phyloP scores from a whole-genome alignment of 129 eudicot species.

The Daucus carota region DNA sequence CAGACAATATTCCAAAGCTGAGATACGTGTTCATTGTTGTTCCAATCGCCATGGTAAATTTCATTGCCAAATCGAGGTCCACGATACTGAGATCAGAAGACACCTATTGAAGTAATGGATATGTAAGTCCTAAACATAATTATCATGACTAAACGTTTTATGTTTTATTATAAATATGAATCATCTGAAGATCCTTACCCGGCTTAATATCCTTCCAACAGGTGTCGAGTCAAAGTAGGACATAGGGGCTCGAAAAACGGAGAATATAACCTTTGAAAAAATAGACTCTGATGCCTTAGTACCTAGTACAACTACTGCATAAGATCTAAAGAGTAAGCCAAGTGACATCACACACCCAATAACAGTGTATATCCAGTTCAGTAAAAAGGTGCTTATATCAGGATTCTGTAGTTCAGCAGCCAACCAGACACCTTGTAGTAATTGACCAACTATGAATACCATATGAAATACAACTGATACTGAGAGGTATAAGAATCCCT shows the following conservation, averaged over 20 bases:
- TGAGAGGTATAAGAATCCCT: slow-evolving; percentile 45
- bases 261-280: slow-evolving; percentile 40
- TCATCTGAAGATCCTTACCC: slow-evolving; percentile 38
- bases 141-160: neutral
- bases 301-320: slow-evolving; percentile 31
- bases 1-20: slow-evolving; percentile 39
- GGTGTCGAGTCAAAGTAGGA: slow-evolving; percentile 78
- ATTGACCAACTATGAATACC: slow-evolving; percentile 34
- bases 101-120: slow-evolving; percentile 32
- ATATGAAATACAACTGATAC: slow-evolving; percentile 29
- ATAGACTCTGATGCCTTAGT: slow-evolving; percentile 36
- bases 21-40: slow-evolving; percentile 39
- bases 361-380: slow-evolving; percentile 38
- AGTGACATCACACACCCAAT: slow-evolving; percentile 38
- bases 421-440: slow-evolving; percentile 45
- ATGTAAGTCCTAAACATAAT: slow-evolving; percentile 9
- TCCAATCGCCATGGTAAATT: slow-evolving; percentile 27
- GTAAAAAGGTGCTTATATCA: slow-evolving; percentile 5
- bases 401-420: slow-evolving; percentile 40
- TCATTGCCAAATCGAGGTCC: slow-evolving; percentile 55
- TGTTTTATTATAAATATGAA: neutral
- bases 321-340: slow-evolving; percentile 41
- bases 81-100: slow-evolving; percentile 64
- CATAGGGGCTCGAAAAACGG: slow-evolving; percentile 75
- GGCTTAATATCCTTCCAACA: slow-evolving; percentile 74